Base-by-base conservation (phyloP, 2,329 filamentous ascomycete species). In the Cladosporium sp. region DNA sequence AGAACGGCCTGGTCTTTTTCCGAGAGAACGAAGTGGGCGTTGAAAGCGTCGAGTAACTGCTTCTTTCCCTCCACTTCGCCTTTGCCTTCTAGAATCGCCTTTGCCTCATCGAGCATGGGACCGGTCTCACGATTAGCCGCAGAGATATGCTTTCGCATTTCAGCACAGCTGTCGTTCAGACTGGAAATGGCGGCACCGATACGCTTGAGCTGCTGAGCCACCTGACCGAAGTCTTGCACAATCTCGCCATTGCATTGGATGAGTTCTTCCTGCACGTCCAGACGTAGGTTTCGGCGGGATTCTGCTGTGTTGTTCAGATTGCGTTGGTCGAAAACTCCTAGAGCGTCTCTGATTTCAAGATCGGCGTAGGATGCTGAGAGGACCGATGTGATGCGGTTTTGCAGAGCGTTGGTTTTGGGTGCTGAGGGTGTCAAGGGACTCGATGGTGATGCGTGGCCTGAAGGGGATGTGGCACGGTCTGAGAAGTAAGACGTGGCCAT, bases 291-390 rank as follows among this genome's bases (percentile, higher is more conserved):
- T 5, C 92, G 82, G 45, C 93, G 80, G 2, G 84, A 85, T 57
- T 91, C 86, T 8, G 87, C 78, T 11, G 82, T 88, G 64, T 95
- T 96, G 49, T 78, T 73, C 12, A 90, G 68, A 1, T 78, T 77
- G 30, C 87, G 79, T 43, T 80, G 73, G 68, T 96, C 92, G 16
- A 97, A 73, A 1, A 93, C 81, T 46, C 80, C 75, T 25, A 98
- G 72, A 12, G 90, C 85, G 73, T 95, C 88, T 57, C 89, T 82
- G 59, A 97, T 95, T 58, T 96, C 92, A 4, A 88, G 78, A 69
- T 97, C 93, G 6, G 90, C 86, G 70, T 95, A 96, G 0, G 92
- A 95, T 2, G 89, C 85, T 3, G 93, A 95, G 42, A 97, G 79
- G 35, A 97, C 86, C 54, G 81, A 84, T 19, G 88, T 87, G 59